These are phyloP conservation scores for Calonectria pseudoreteaudii DNA, from an alignment of 2,329 filamentous ascomycete species.

Conservation along the genomic window DNA sequence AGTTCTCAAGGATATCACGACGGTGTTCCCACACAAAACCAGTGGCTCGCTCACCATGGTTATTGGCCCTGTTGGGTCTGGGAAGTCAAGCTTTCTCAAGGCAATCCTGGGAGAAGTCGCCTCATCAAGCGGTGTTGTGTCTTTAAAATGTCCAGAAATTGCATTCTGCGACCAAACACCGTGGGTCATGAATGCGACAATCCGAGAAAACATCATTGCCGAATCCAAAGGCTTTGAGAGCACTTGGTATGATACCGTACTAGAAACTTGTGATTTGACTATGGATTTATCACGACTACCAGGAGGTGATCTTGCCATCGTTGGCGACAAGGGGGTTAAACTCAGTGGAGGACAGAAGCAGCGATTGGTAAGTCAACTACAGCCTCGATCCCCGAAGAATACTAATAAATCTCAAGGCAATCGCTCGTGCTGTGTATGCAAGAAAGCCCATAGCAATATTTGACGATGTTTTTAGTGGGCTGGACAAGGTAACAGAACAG, in stretches of 20 bases:
- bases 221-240: conserved; percentile 45
- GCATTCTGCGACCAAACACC: conserved; percentile 48
- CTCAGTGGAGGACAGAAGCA: conserved; percentile 52
- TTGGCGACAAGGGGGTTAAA: conserved; percentile 48
- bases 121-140: conserved; percentile 35
- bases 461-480: conserved; percentile 54
- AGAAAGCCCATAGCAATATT: conserved; percentile 49
- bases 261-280: conserved; percentile 49
- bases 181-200: conserved; percentile 49
- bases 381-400: no score
- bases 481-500: conserved; percentile 56
- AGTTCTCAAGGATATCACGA: conserved; percentile 40
- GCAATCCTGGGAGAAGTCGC: conserved; percentile 45
- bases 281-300: conserved; percentile 43
- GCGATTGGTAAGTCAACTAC: conserved; percentile 41
- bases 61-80: conserved; percentile 47
- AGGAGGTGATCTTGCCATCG: conserved; percentile 38
- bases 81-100: conserved; percentile 48
- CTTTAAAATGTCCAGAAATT: conserved; percentile 36
- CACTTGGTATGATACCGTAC: conserved; percentile 46
- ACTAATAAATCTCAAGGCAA: conserved; percentile 32
- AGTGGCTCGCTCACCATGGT: conserved; percentile 45
- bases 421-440: conserved; percentile 50
- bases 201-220: conserved; percentile 51
- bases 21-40: conserved; percentile 30